Percentiles rank a stretch among this genome's conserved stretches.
phyloP scores from a whole-genome alignment of 1,139 yeast species.

The Zygosaccharomyces sapae region DNA sequence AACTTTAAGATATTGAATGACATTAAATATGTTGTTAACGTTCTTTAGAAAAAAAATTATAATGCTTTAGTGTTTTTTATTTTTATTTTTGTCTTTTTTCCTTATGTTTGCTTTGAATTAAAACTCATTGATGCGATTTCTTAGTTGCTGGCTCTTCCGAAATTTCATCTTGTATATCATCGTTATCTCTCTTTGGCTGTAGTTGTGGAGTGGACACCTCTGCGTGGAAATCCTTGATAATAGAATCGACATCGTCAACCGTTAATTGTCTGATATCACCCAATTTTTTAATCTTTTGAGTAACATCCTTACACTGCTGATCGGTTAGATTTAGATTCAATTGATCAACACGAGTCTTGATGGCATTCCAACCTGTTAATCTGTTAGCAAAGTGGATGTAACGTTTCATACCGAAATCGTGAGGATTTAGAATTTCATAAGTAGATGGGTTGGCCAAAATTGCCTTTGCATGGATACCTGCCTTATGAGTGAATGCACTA shows the following conservation, averaged over 20 bases:
- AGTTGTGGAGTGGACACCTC: conserved; percentile 46
- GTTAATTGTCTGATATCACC: conserved; percentile 94
- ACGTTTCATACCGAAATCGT: conserved; percentile 91
- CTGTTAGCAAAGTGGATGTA: conserved; percentile 97
- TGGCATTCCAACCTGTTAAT: conserved; percentile 98
- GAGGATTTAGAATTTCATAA: conserved; percentile 90
- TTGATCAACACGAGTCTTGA: conserved; percentile 96
- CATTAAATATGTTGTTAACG: too few species aligned
- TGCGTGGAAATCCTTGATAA: conserved; percentile 89
- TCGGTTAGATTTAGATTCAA: conserved; percentile 86
- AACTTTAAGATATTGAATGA: too few species aligned
- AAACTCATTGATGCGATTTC: conserved; percentile 12
- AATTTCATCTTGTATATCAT: conserved; percentile 27
- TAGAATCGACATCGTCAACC: conserved; percentile 96
- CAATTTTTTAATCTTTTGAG: conserved; percentile 83
- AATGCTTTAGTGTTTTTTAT: not conserved
- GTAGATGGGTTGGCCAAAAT: conserved; percentile 97
- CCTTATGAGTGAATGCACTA: conserved; percentile 99
- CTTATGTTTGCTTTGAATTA: too few species aligned
- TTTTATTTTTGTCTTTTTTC: too few species aligned
- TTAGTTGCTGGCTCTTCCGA: conserved; percentile 17
- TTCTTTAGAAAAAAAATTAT: not conserved
- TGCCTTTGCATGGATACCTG: conserved; percentile 99
- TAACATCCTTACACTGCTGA: conserved; percentile 91
- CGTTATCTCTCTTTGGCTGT: conserved; percentile 29